A percentile compares a stretch with the other conserved stretches of the same genome.
These are phyloP conservation scores for Circinella umbellata DNA, from an alignment of 371 early-diverging fungal species.

Conservation along the genomic window DNA sequence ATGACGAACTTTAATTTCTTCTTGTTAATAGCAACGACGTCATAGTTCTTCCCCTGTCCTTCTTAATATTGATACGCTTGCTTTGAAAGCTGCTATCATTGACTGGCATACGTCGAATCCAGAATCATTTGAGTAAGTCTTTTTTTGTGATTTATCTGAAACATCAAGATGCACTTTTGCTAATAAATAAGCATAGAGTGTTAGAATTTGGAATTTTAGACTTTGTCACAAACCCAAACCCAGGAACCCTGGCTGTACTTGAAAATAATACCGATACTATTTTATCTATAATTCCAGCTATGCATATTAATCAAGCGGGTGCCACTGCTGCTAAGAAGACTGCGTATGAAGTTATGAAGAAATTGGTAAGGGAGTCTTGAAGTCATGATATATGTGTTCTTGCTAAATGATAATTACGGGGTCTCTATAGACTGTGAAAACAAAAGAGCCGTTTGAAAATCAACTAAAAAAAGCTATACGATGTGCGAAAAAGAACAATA, in stretches of 20 bases:
- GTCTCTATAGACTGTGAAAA: background rate
- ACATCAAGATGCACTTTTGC: background rate
- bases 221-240: background rate
- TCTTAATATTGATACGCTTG: background rate
- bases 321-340: background rate
- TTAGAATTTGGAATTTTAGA: background rate
- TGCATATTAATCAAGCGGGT: background rate
- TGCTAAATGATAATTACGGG: background rate
- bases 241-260: background rate
- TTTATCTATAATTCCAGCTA: background rate
- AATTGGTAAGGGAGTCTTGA: background rate
- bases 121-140: background rate
- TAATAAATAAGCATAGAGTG: conserved; percentile 1
- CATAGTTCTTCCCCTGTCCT: background rate
- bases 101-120: background rate
- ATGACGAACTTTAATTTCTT: background rate
- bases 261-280: background rate
- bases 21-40: conserved; percentile 6
- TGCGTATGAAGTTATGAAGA: background rate
- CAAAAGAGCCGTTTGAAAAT: background rate
- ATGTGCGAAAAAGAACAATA: background rate
- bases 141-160: background rate
- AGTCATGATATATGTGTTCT: background rate
- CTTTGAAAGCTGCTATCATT: background rate
- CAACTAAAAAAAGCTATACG: background rate